A percentile compares a stretch with the other conserved stretches of the same genome.
Conservation (phyloP, 1,139 yeast species). For the Blastobotrys persicus region DNA sequence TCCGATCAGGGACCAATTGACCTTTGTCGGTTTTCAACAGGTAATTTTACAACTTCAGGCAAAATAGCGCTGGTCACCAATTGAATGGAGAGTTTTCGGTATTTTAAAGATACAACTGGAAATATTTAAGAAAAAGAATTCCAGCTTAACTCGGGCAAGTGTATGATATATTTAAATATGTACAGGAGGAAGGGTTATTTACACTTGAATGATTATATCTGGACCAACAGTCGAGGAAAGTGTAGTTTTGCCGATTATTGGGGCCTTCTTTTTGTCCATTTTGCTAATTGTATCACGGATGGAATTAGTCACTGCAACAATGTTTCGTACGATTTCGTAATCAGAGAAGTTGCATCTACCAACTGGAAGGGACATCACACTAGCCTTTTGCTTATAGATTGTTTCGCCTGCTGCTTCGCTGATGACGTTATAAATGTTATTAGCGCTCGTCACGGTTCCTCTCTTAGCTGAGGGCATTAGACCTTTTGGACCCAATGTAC, state of each 20-base stretch:
- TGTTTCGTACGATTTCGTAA: conserved; percentile 67
- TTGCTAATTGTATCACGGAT: conserved; percentile 57
- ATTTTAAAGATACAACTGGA: too few species aligned
- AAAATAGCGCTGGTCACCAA: too few species aligned
- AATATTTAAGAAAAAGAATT: too few species aligned
- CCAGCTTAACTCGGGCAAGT: too few species aligned
- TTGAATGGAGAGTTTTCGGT: too few species aligned
- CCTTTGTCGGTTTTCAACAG: too few species aligned
- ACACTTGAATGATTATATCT: conserved; percentile 66
- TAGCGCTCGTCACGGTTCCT: conserved; percentile 71
- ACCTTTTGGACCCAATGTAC: conserved; percentile 83
- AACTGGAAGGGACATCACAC: conserved; percentile 58
- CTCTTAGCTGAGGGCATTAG: conserved; percentile 84
- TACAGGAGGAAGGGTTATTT: conserved; percentile 11
- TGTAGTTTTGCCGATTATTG: conserved; percentile 66
- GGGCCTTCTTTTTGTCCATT: conserved; percentile 55
- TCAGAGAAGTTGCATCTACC: conserved; percentile 82
- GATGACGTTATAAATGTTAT: conserved; percentile 53
- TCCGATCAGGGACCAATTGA: too few species aligned
- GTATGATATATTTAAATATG: too few species aligned
- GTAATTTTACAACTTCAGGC: too few species aligned
- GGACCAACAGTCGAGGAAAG: conserved; percentile 79
- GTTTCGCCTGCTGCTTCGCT: conserved; percentile 60
- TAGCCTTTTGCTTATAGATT: conserved; percentile 66
- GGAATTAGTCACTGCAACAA: conserved; percentile 66